Evolutionary conservation across 495 filamentous ascomycete species (phyloP).

Genomic region (Tuber melanosporum): DNA sequence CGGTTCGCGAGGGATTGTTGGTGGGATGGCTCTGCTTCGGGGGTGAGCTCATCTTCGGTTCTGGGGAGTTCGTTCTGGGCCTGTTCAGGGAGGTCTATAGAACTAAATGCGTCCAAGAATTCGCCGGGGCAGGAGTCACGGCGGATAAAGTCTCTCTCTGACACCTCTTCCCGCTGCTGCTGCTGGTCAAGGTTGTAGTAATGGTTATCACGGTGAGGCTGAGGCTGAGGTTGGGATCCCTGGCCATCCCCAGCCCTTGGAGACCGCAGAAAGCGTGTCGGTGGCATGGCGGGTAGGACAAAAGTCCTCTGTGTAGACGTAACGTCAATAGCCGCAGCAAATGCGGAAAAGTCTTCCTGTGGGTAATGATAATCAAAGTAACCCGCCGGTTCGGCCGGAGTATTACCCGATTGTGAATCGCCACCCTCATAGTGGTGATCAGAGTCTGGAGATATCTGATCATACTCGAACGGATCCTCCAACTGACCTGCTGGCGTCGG

Average conservation of each 20-base stretch:
- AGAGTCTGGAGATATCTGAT: conserved; percentile 22
- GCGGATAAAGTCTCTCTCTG: conserved; percentile 10
- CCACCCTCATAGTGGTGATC: background rate
- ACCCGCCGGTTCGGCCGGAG: background rate
- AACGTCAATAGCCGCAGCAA: conserved; percentile 38
- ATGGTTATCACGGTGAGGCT: background rate
- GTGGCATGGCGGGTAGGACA: conserved; percentile 34
- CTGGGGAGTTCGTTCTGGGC: conserved; percentile 8
- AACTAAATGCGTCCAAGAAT: conserved; percentile 35
- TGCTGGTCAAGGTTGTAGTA: background rate
- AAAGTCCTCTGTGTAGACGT: conserved; percentile 34
- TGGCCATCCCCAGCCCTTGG: background rate
- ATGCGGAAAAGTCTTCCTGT: conserved; percentile 31
- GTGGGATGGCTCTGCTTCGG: conserved; percentile 1
- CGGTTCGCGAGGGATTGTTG: conserved; percentile 27
- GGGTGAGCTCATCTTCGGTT: background rate
- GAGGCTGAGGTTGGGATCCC: conserved; percentile 6
- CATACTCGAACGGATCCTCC: conserved; percentile 41
- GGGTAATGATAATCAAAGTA: conserved; percentile 26
- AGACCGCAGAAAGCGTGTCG: conserved; percentile 22
- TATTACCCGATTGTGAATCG: background rate
- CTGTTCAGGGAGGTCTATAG: conserved; percentile 26
- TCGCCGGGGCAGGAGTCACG: conserved; percentile 35
- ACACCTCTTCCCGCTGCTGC: background rate
- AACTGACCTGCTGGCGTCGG: conserved; percentile 37